A percentile compares a stretch with the other conserved stretches of the same genome.
These are phyloP conservation scores for Inga leiocalycina DNA, from an alignment of 306 rosid genomes.

Conservation along the genomic window DNA sequence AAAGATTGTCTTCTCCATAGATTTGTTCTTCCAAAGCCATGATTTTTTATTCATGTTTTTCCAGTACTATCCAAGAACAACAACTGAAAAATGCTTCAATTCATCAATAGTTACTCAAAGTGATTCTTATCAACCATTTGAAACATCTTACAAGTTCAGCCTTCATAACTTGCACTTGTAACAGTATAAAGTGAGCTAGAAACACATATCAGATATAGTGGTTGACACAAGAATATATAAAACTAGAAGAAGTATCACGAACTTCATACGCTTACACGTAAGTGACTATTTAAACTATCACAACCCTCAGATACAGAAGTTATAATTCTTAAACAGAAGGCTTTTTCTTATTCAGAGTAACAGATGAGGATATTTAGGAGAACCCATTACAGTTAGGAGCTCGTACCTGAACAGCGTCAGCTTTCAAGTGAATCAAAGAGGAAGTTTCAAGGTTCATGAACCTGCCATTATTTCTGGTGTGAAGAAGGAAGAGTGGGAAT, in stretches of 20 bases:
- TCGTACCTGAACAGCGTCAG: constrained; percentile 36
- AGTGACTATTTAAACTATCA: neutral
- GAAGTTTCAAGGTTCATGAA: neutral
- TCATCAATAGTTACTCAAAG: neutral
- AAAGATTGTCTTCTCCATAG: constrained; percentile 63
- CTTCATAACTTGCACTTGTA: neutral
- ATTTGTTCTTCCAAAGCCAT: constrained; percentile 80
- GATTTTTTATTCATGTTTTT: constrained; percentile 68
- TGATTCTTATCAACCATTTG: neutral
- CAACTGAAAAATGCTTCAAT: constrained; percentile 23
- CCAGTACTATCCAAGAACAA: constrained; percentile 36
- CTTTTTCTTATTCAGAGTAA: neutral
- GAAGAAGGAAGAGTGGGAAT: neutral
- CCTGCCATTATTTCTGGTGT: neutral
- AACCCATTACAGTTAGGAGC: constrained; percentile 1
- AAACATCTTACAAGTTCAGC: constrained; percentile 14
- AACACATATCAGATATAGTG: neutral
- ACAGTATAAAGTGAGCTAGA: neutral
- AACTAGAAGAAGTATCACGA: neutral
- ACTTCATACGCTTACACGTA: neutral
- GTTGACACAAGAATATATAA: neutral
- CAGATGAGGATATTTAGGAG: neutral
- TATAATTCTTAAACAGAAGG: neutral
- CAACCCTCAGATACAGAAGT: neutral
- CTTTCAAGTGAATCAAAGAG: constrained; percentile 26